Evolutionary conservation across 2,329 filamentous ascomycete genomes (phyloP), one percentile per base, ranked within the genome.

Genomic region (Diaporthe sp.): DNA sequence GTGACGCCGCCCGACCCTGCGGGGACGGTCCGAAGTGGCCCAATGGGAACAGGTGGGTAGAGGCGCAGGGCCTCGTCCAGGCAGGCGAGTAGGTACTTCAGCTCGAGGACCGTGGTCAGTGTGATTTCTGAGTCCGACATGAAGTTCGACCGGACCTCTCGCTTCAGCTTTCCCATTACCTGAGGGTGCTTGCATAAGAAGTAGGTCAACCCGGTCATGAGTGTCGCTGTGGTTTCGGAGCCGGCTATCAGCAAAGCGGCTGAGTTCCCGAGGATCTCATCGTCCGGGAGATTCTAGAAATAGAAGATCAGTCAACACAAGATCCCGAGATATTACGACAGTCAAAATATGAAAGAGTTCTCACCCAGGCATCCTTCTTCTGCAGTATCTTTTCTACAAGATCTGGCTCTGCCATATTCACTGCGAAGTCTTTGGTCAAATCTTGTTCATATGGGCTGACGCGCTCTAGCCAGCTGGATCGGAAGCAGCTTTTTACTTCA

Each of bases 61-160:
- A 85, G 78, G 9, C 86, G 82, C 51, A 87, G 75, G 7, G 80
- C 80, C 77, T 88, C 86, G 9, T 86, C 80, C 17, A 87, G 78
- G 62, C 79, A 81, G 3, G 85, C 85, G 15, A 80, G 76, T 72
- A 87, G 79, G 60, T 87, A 88, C 9, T 78, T 71, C 0, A 86
- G 78, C 9, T 77, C 75, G 44, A 76, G 71, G 1, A 82, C 79
- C 6, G 80, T 79, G 4, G 78, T 77, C 34, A 86, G 74, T 5
- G 78, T 83, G 57, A 89, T 88, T 0, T 87, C 83, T 0, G 82
- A 79, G 19, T 84, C 81, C 0, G 61, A 78, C 2, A 77, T 71
- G 73, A 87, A 88, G 0, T 80, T 65, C 0, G 78, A 75, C 0
- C 86, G 80, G 4, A 88, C 79, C 78, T 89, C 87, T 0, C 80